Conservation (phyloP, 306 rosid genomes). For the Aeschynomene evenia region DNA sequence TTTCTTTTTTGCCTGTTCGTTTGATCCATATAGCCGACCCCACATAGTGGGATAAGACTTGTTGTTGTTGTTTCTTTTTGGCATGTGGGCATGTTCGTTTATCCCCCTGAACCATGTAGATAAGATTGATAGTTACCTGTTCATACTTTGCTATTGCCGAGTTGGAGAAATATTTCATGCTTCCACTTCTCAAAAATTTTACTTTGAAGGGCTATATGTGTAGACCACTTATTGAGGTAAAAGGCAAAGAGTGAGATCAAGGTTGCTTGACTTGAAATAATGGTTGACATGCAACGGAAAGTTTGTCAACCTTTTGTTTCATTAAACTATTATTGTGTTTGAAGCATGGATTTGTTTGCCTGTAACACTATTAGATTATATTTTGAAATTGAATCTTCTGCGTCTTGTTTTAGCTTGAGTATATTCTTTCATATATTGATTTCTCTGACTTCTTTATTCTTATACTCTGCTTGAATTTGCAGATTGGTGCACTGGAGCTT, state of each 20-base stretch:
- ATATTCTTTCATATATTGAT: conserved; percentile 20
- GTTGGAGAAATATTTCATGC: conserved; percentile 10
- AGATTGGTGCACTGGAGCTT: conserved; percentile 76
- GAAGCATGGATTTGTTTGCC: conserved; percentile 14
- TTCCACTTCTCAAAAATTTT: conserved; percentile 2
- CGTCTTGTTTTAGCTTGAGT: conserved; percentile 24
- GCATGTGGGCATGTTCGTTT: no score
- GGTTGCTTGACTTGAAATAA: conserved; percentile 15
- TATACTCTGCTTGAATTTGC: conserved; percentile 35
- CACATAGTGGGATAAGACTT: no score
- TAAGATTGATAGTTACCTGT: conserved; percentile 1
- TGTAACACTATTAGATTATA: background rate
- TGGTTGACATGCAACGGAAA: background rate
- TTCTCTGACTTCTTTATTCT: conserved; percentile 33
- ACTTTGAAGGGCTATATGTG: background rate
- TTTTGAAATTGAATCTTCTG: background rate
- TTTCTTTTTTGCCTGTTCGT: no score
- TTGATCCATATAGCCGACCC: no score
- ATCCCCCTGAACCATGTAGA: background rate
- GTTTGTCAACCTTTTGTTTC: background rate
- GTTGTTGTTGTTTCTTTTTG: no score
- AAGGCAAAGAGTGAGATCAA: background rate
- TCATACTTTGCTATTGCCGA: conserved; percentile 7
- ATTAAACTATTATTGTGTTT: background rate
- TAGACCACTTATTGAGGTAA: background rate